phyloP scores from a whole-genome alignment of 2,329 filamentous ascomycete genomes.

The Diaporthe vaccinii region DNA sequence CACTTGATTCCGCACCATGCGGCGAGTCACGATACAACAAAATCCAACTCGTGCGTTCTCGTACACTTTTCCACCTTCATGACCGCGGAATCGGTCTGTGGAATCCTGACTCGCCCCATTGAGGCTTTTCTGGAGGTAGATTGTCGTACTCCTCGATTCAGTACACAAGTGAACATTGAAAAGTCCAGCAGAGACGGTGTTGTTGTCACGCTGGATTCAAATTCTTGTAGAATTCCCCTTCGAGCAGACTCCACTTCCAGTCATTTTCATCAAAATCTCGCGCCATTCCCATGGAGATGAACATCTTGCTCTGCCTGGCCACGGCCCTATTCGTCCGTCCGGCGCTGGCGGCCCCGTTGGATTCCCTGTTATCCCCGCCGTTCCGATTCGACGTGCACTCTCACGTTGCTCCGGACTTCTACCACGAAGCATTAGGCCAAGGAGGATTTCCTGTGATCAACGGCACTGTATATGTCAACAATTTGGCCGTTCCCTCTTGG shows the following conservation, averaged over 20 bases:
- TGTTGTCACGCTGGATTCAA: not conserved
- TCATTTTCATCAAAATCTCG: not conserved
- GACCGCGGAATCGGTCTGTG: not conserved
- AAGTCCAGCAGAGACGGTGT: not conserved
- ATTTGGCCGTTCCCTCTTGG: not conserved
- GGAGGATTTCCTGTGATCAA: not conserved
- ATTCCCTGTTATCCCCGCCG: accelerated
- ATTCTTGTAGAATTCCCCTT: not conserved
- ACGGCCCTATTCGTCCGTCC: not conserved
- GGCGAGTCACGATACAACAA: not conserved
- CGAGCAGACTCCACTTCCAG: not conserved
- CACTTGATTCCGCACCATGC: not conserved
- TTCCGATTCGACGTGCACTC: not conserved
- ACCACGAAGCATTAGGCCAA: not conserved
- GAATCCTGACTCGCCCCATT: not conserved
- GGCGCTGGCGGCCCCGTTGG: not conserved
- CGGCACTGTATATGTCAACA: not conserved
- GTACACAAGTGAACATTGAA: not conserved
- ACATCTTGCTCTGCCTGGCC: not conserved
- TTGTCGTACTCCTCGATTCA: not conserved
- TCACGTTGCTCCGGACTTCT: slow-evolving; percentile 3
- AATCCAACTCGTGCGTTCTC: not conserved
- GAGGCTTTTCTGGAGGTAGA: not conserved
- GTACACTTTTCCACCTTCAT: not conserved
- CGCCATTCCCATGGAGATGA: not conserved